Evolutionary conservation across 768 basidiomycete species (phyloP), one percentile per base, ranked within the genome.

Genomic region (Amanita polypyramis): DNA sequence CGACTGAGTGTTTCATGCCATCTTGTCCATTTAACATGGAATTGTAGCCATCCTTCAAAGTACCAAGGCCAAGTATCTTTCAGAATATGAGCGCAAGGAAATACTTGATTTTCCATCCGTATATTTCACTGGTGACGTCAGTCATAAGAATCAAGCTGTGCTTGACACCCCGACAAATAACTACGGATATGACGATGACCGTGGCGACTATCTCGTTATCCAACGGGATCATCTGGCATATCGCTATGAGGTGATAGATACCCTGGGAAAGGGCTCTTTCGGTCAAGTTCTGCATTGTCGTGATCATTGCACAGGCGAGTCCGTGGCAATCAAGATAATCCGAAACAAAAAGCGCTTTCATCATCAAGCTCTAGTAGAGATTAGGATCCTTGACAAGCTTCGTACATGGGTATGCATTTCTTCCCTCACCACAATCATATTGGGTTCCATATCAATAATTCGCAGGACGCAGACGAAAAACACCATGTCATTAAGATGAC

Each of bases 341-440:
- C 82, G 96, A 34, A 98, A 98, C 72, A 98, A 97, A 74, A 97
- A 98, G 66, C 77, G 96, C 41, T 98, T 98, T 71, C 94, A 98
- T 62, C 90, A 95, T 58, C 96, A 98, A 63, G 96, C 95, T 0
- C 64, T 98, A 37, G 94, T 98, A n/a, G 96, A 98, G 68, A 95
- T 98, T 67, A 97, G 97, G 68, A 97, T 99, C 50, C 69, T 99
- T 53, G 92, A 97, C 56, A 97, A 89, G 62, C 72, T 98, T 55
- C 80, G 88, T 25, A 92, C 94, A 87, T 98, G 96, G 96, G 94
- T 91, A 57, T 49, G 84, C 70, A n/a, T 23, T 5, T 25, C 46
- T 49, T 2, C 47, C 34, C 42, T 38, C 27, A 36, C 5, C 19
- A 19, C 5, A 17, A 42, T 9, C 20, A 6, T 20, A 27, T 27